Evolutionary conservation across 768 basidiomycete species (phyloP).

Genomic region (Botryobasidium botryosum): DNA sequence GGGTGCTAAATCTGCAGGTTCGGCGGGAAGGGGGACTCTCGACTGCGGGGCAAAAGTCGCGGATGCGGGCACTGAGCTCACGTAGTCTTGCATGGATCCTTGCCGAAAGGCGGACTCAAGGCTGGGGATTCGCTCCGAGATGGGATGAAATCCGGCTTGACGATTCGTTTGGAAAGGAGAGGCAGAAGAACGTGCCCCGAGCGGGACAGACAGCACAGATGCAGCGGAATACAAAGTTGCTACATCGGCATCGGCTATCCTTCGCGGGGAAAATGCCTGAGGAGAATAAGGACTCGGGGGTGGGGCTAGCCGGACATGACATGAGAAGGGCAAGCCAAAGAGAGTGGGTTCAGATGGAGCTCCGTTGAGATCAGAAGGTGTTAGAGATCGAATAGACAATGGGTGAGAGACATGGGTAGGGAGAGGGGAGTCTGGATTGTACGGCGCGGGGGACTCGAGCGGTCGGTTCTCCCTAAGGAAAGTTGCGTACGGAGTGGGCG

Average conservation of each 20-base stretch:
- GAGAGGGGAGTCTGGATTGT: too few relatives aligned
- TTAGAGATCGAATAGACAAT: too few relatives aligned
- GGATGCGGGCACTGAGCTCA: constrained; percentile 13
- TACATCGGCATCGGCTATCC: constrained; percentile 48
- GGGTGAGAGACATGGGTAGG: too few relatives aligned
- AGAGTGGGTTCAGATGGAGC: not conserved
- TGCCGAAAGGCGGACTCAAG: too few relatives aligned
- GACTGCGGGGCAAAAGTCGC: not conserved
- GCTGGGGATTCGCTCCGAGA: too few relatives aligned
- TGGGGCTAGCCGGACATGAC: constrained; percentile 21
- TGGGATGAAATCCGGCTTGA: constrained; percentile 10
- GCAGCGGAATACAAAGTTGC: constrained; percentile 80
- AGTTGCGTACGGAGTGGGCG: too few relatives aligned
- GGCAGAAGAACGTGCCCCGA: not conserved
- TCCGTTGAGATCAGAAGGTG: too few relatives aligned
- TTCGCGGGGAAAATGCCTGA: constrained; percentile 6
- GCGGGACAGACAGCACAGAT: constrained; percentile 52
- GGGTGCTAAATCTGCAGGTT: constrained; percentile 1
- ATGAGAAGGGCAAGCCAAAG: constrained; percentile 16
- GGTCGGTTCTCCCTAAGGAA: too few relatives aligned
- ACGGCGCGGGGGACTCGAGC: too few relatives aligned
- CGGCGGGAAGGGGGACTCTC: constrained; percentile 3
- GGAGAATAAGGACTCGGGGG: constrained; percentile 19
- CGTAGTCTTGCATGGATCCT: too few relatives aligned
- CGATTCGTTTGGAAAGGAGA: constrained; percentile 15